Conservation (phyloP, 768 basidiomycete species). For the Pleurotus cornucopiae region DNA sequence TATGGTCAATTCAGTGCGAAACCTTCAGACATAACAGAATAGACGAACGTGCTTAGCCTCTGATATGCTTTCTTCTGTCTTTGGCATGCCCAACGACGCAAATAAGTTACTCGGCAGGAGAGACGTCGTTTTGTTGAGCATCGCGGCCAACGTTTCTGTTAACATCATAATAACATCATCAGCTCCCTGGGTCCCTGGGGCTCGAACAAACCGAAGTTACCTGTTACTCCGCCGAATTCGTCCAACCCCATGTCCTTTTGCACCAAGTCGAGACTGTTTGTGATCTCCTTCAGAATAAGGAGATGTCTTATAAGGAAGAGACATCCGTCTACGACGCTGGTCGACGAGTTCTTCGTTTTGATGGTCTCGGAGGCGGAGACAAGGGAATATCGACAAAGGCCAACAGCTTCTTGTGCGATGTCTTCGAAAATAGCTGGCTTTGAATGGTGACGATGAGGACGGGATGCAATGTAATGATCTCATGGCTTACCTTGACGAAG, state of each 20-base stretch:
- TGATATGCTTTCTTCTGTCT: conserved; percentile 54
- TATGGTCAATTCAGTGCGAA: conserved; percentile 22
- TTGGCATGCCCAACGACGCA: conserved; percentile 63
- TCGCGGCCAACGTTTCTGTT: conserved; percentile 51
- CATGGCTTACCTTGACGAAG: conserved; percentile 75
- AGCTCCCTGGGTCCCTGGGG: background rate
- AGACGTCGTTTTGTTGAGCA: conserved; percentile 57
- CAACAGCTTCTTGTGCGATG: conserved; percentile 90
- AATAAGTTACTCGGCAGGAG: conserved; percentile 68
- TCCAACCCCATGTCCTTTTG: conserved; percentile 40
- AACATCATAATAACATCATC: background rate
- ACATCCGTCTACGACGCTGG: conserved; percentile 59
- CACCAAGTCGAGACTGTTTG: conserved; percentile 66
- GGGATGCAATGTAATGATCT: background rate
- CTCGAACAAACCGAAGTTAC: conserved; percentile 23
- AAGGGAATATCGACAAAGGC: conserved; percentile 78
- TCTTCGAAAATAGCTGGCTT: conserved; percentile 96
- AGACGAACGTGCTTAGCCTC: conserved; percentile 68
- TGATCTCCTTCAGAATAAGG: conserved; percentile 87
- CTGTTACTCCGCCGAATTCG: conserved; percentile 54
- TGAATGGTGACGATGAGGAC: background rate
- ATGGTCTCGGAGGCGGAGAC: conserved; percentile 68
- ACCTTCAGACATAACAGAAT: background rate
- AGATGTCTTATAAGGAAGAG: conserved; percentile 91
- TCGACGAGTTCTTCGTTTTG: conserved; percentile 38